Conservation (phyloP, 2,329 filamentous ascomycete species). For the Cryphonectria nitschkei region DNA sequence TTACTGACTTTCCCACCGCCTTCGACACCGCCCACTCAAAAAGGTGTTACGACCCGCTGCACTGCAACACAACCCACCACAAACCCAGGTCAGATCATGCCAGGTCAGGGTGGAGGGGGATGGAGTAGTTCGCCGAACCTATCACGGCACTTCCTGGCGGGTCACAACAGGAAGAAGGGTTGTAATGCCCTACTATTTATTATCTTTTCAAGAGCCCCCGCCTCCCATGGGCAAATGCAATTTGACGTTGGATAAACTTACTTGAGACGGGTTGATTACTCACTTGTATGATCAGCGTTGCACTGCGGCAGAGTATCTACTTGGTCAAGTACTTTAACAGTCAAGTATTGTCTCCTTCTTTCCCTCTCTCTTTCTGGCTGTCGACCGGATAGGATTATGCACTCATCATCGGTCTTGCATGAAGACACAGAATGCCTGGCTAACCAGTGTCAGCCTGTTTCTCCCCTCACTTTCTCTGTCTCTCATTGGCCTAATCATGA, state of each 20-base stretch:
- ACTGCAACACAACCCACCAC: slow-evolving; percentile 20
- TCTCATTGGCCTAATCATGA: not conserved
- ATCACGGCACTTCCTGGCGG: slow-evolving; percentile 21
- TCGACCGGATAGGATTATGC: not conserved
- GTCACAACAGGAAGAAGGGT: slow-evolving; percentile 9
- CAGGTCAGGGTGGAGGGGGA: no score
- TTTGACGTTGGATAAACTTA: no score
- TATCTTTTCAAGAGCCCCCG: no score
- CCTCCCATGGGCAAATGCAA: no score
- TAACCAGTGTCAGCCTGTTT: not conserved
- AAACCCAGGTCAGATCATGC: not conserved
- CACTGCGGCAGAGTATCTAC: no score
- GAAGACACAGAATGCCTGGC: not conserved
- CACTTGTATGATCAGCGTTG: not conserved
- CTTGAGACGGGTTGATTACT: not conserved
- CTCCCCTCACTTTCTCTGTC: not conserved
- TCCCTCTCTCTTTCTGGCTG: not conserved
- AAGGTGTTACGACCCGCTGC: slow-evolving; percentile 18
- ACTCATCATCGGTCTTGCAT: not conserved
- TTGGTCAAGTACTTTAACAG: no score
- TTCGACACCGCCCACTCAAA: not conserved
- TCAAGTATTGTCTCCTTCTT: no score
- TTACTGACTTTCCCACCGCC: no score
- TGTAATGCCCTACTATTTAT: no score
- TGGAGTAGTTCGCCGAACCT: slow-evolving; percentile 6